Base-by-base conservation (phyloP, 2,329 filamentous ascomycete species). In the Xylaria sp. region DNA sequence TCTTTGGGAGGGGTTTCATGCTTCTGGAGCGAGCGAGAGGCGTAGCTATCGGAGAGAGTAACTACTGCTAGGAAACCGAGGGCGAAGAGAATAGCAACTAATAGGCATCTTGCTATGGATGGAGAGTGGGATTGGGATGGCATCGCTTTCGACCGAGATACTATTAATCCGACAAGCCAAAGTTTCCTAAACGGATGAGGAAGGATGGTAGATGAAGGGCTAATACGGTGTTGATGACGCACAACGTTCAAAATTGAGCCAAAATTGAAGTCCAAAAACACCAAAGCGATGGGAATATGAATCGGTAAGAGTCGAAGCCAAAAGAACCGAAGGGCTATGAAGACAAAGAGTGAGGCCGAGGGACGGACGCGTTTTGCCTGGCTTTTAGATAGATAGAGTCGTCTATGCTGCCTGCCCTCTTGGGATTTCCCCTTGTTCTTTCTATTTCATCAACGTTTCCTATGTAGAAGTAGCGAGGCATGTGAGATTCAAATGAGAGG, bases 241-340 rank as follows among this genome's bases (percentile, higher is more conserved):
- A 56, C 65, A 66, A 68, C 70, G 61, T 72, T 73, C 71, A 74
- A 74, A 73, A 72, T 68, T 66, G 66, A 65, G 65, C 74, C 73
- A 77, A 78, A 76, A 74, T 65, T 67, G 65, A 71, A 72, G 72
- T 71, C 73, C 76, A 76, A 77, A 76, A 76, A 74, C 69, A 72
- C 72, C 72, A 77, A 76, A 69, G 60, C n/a, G 70, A 65, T 41
- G 58, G 58, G 68, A 43, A 70, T 65, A 68, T 64, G 67, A 64
- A 58, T 50, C 65, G 65, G 45, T 57, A 48, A 30, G 50, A 63
- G 15, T 46, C 46, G 63, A 69, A 70, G 64, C 66, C 60, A 75
- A 72, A 72, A 70, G 66, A 63, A 67, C 30, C 57, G 65, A 72
- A 60, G 63, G 36, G 41, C 50, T 45, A n/a, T 58, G 56, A 66